Base-by-base conservation (phyloP, 495 filamentous ascomycete genomes). In the Parathielavia hyrcaniae region DNA sequence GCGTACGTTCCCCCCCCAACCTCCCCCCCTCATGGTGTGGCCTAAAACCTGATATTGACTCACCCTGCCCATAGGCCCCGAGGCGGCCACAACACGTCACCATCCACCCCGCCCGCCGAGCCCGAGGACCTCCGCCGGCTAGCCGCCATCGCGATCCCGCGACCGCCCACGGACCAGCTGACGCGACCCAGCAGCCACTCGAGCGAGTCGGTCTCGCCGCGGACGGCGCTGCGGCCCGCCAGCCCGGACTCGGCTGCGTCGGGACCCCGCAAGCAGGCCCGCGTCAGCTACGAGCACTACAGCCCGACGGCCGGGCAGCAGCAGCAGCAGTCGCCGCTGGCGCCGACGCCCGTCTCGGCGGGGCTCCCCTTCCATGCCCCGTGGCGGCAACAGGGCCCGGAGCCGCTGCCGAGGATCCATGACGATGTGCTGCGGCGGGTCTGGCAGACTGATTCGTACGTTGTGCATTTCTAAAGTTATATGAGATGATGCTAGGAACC, bases 361-460 rank as follows among this genome's bases (percentile, higher is more conserved):
- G 63, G 62, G 55, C 57, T 66, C 12, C 53, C 65, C 16, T 47
- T 63, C 6, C 26, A 30, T 30, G 26, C 26, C 36, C 61, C 69
- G n/a, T 77, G 74, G 74, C 72, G 72, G 53, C 70, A 67, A 22
- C n/a, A n/a, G n/a, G n/a, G n/a, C n/a, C 68, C 69, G 20, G 75
- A 76, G 23, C 51, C 59, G 51, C 48, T 77, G 40, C 69, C 75
- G 54, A 68, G 73, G 40, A 71, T 76, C 23, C 71, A 68, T 22
- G 73, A 74, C 47, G 79, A 82, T 53, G 77, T 78, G 34, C 65
- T 85, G 49, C 67, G 75, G 23, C 69, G 74, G 30, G 78, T 81
- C 54, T 87, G 83, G 86, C 78, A 83, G 57, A 71, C 78, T 55
- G 85, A 90, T 64, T 82, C 85, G 55, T 87, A 81, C 64, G 32